Evolutionary conservation across 257 asterid genomes (phyloP).

Genomic region (Przewalskia tangutica): DNA sequence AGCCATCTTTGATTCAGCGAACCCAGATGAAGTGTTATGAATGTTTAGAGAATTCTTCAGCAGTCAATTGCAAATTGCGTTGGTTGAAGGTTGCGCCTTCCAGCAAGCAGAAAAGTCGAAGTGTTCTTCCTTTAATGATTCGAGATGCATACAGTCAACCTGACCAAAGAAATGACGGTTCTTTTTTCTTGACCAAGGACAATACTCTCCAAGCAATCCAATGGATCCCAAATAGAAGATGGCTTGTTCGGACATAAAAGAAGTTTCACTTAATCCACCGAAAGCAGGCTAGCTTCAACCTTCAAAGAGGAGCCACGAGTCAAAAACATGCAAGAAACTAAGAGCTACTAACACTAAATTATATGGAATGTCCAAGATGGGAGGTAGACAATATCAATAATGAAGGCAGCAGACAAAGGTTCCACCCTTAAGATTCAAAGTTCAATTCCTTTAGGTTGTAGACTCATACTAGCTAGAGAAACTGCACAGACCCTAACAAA

Average conservation of each 20-base stretch:
- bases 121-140: conserved; percentile 2
- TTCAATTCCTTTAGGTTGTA: background rate
- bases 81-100: background rate
- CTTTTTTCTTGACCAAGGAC: conserved; percentile 6
- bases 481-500: background rate
- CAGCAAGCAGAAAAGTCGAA: background rate
- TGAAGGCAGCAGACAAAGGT: background rate
- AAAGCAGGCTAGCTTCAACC: background rate
- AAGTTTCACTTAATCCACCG: background rate
- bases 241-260: conserved; percentile 21
- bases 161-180: background rate
- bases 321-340: background rate
- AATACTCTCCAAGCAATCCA: conserved; percentile 13
- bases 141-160: conserved; percentile 7
- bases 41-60: background rate
- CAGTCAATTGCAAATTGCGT: background rate
- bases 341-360: background rate
- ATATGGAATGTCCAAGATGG: background rate
- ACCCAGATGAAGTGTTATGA: background rate
- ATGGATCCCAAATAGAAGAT: conserved; percentile 10
- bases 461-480: background rate
- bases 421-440: background rate
- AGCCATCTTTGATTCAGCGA: conserved; percentile 12
- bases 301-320: background rate
- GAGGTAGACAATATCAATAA: no score